Conservation (phyloP, 1,284 basidiomycete species). For the Cutaneotrichosporon spelunceum region DNA sequence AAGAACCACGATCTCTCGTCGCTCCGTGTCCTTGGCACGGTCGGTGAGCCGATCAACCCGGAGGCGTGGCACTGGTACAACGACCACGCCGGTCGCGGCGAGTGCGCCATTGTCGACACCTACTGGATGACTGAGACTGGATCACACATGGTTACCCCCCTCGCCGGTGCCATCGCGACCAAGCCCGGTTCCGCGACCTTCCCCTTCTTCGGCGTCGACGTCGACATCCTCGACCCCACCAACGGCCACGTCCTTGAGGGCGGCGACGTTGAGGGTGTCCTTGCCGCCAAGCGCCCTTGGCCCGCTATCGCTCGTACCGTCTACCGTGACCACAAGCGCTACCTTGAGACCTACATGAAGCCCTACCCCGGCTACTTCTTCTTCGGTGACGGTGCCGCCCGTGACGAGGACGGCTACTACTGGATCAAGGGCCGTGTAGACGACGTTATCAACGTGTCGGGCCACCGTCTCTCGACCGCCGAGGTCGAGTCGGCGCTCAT, state of each 20-base stretch:
- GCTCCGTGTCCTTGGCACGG: conserved; percentile 83
- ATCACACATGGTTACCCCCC: conserved; percentile 88
- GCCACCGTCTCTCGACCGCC: conserved; percentile 93
- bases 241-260: conserved; percentile 65
- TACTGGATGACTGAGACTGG: conserved; percentile 99
- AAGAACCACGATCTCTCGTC: conserved; percentile 77
- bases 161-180: conserved; percentile 91
- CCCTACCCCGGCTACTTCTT: conserved; percentile 64
- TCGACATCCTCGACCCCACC: conserved; percentile 77
- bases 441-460: conserved; percentile 67
- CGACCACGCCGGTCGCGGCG: conserved; percentile 80
- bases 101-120: conserved; percentile 95
- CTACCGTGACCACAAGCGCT: conserved; percentile 85
- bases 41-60: conserved; percentile 98
- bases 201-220: conserved; percentile 94
- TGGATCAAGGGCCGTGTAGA: conserved; percentile 99
- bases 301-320: conserved; percentile 95
- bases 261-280: conserved; percentile 84
- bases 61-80: conserved; percentile 98
- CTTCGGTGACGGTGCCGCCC: conserved; percentile 92
- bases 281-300: conserved; percentile 85
- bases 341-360: conserved; percentile 91
- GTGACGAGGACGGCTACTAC: conserved; percentile 93
- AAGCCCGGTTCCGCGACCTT: conserved; percentile 96
- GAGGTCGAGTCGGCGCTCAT: conserved; percentile 97